Evolutionary conservation across 768 basidiomycete genomes (phyloP).

Genomic region (Pulveroboletus sp.): DNA sequence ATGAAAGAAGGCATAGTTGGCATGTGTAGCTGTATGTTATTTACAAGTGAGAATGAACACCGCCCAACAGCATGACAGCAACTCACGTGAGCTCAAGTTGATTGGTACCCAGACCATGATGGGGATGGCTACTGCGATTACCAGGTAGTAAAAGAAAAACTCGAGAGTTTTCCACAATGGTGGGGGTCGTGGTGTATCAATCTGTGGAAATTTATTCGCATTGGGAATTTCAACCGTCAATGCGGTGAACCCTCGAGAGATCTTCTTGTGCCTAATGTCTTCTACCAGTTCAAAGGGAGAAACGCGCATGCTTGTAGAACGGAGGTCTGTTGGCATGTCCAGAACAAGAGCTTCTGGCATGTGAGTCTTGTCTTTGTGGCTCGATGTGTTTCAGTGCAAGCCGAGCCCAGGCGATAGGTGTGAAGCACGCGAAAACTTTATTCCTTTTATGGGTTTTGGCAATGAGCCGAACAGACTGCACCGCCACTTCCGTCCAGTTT

Average conservation of each 20-base stretch:
- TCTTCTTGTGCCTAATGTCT: background rate
- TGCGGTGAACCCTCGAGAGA: conserved; percentile 32
- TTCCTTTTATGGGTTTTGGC: conserved; percentile 8
- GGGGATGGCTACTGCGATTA: conserved; percentile 58
- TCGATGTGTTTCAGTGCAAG: background rate
- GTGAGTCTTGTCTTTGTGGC: background rate
- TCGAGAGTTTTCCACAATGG: conserved; percentile 78
- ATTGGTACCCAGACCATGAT: conserved; percentile 76
- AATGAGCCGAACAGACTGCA: conserved; percentile 1
- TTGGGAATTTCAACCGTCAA: conserved; percentile 56
- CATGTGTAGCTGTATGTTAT: conserved; percentile 54
- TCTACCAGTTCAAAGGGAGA: conserved; percentile 17
- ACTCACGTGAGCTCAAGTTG: conserved; percentile 69
- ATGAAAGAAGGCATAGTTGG: conserved; percentile 64
- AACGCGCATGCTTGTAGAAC: conserved; percentile 1
- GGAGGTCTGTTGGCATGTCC: conserved; percentile 36
- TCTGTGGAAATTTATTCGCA: conserved; percentile 28
- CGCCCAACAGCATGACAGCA: background rate
- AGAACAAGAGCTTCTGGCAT: conserved; percentile 29
- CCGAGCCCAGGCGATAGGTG: too few relatives aligned
- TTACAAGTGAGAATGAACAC: background rate
- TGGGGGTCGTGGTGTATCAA: conserved; percentile 29
- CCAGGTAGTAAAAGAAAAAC: conserved; percentile 69
- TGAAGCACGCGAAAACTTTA: conserved; percentile 3
- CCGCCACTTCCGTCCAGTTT: conserved; percentile 16